These are phyloP conservation scores for Neurospora discreta DNA, from an alignment of 495 filamentous ascomycete genomes.

Conservation along the genomic window DNA sequence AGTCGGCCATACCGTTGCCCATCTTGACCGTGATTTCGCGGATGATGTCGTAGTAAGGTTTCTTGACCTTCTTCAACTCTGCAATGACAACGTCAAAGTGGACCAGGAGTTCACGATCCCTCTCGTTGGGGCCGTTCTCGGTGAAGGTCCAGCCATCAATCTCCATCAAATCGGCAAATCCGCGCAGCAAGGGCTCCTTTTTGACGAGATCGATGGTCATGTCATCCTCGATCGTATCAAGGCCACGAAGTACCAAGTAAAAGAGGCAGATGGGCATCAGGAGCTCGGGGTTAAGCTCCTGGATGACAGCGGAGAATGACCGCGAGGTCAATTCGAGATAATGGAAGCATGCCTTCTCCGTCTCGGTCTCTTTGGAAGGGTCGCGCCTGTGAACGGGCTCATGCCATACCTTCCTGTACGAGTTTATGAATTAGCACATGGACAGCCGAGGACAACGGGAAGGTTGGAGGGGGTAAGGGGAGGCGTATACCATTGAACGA, in stretches of 20 bases:
- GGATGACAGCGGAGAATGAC: constrained; percentile 87
- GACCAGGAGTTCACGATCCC: constrained; percentile 83
- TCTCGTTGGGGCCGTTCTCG: constrained; percentile 82
- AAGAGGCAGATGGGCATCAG: constrained; percentile 86
- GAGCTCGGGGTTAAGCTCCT: constrained; percentile 88
- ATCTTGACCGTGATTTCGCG: constrained; percentile 91
- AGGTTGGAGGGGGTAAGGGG: not conserved
- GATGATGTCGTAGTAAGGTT: constrained; percentile 73
- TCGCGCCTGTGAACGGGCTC: constrained; percentile 81
- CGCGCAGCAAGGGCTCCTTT: constrained; percentile 79
- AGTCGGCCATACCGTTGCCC: constrained; percentile 98
- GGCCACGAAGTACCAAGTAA: constrained; percentile 79
- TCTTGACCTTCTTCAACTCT: constrained; percentile 85
- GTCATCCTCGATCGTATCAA: constrained; percentile 97
- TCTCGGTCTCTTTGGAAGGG: constrained; percentile 57
- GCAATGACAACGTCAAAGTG: constrained; percentile 78
- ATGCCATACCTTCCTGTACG: constrained; percentile 86
- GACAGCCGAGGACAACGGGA: constrained; percentile 7
- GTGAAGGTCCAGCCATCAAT: constrained; percentile 83
- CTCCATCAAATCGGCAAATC: constrained; percentile 67
- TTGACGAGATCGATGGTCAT: constrained; percentile 73
- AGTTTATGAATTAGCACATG: constrained; percentile 1
- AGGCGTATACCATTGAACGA: constrained; percentile 77
- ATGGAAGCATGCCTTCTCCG: constrained; percentile 70
- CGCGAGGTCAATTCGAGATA: constrained; percentile 82